Evolutionary conservation across 768 basidiomycete species (phyloP).

Genomic region (Pleurotus sapidus): DNA sequence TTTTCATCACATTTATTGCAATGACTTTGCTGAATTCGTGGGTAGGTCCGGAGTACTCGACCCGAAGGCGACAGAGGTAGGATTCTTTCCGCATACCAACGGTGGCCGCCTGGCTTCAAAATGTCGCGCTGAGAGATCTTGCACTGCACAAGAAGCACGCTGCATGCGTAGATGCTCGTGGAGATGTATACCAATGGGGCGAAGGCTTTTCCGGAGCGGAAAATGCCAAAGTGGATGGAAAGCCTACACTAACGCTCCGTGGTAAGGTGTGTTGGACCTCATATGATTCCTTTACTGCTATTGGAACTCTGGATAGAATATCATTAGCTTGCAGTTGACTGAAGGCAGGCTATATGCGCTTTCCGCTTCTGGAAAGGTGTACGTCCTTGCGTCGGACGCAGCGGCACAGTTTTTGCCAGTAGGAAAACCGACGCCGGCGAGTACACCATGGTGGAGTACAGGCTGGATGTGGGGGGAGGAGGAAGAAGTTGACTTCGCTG

Average conservation of each 20-base stretch:
- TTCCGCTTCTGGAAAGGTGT: conserved; percentile 73
- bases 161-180: conserved; percentile 74
- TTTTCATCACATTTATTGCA: conserved; percentile 4
- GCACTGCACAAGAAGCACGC: conserved; percentile 64
- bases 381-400: conserved; percentile 56
- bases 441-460: conserved; percentile 57
- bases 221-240: conserved; percentile 18
- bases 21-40: neutral
- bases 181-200: conserved; percentile 87
- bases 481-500: conserved; percentile 50
- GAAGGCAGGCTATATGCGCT: conserved; percentile 70
- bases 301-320: conserved; percentile 46
- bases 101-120: conserved; percentile 55
- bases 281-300: neutral
- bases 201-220: conserved; percentile 49
- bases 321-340: conserved; percentile 60
- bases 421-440: conserved; percentile 38
- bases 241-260: conserved; percentile 53
- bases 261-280: conserved; percentile 50
- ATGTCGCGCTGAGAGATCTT: conserved; percentile 71
- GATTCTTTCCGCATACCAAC: conserved; percentile 49
- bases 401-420: conserved; percentile 39
- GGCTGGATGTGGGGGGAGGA: conserved; percentile 58
- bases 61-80: conserved; percentile 33
- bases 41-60: conserved; percentile 45